Base-by-base conservation (phyloP, 352 stramenopile species). In the Pythium rishiriense region DNA sequence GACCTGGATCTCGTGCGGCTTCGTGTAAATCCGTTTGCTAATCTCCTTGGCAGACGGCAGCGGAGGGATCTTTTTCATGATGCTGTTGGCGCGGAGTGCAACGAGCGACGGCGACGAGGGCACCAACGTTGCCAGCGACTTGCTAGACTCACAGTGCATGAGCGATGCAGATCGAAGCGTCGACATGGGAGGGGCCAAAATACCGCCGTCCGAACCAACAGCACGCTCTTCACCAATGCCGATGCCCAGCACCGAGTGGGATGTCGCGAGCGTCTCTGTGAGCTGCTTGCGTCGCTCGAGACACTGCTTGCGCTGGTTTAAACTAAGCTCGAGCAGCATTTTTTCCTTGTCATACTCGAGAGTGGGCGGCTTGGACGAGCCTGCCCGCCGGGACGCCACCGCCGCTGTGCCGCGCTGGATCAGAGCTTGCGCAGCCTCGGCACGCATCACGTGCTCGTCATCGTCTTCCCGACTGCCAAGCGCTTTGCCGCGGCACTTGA, bases 221-320 rank as follows among this genome's bases (percentile, higher is more conserved):
- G 54, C 41, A 5, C 46, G 49, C 2, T 59, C 49, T 21, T 55
- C 55, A 14, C 37, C 51, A 4, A 89, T 62, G 7, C 82, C 75
- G 37, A 88, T 68, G 0, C 81, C 83, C 11, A 92, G 74, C 10
- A 92, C 83, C 12, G 83, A 90, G 52, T 88, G 78, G 15, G 72
- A 74, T 24, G 63, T 76, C 4, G 68, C 68, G 12, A 90, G 64
- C 5, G 69, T 75, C 15, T 76, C 28, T 14, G 72, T 62, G 4
- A 90, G 69, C 29, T 72, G 62, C 42, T 86, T 73, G 2, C 74
- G 79, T 58, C 88, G 72, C 29, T 68, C 63, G 11, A 81, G 56
- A 45, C 83, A 90, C 49, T 86, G 78, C 37, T 87, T 86, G 11
- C 78, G 75, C 64, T 90, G 83, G 17, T 84, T 85, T 4, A 92